A percentile compares a stretch with the other conserved stretches of the same genome.
Evolutionary conservation across 2,329 filamentous ascomycete species (phyloP).

Genomic region (Fusarium chuoi): DNA sequence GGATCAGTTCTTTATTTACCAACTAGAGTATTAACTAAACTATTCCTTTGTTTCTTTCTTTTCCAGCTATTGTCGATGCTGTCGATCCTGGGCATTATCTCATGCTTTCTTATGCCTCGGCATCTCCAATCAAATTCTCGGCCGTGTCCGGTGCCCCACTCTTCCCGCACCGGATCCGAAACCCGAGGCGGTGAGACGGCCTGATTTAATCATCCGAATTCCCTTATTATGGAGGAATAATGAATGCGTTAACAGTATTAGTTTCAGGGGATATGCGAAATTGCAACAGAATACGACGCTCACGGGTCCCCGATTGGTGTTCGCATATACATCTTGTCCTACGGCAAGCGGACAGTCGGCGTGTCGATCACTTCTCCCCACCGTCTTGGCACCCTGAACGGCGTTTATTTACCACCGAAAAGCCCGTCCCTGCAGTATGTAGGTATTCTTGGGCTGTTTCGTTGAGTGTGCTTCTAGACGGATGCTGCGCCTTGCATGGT

Average conservation of each 20-base stretch:
- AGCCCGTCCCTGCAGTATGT: background rate
- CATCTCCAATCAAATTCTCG: background rate
- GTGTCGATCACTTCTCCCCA: background rate
- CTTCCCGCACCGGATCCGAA: background rate
- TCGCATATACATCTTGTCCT: background rate
- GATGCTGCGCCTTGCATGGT: background rate
- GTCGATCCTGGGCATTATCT: background rate
- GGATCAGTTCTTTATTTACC: background rate
- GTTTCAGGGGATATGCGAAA: background rate
- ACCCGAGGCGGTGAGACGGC: conserved; percentile 1
- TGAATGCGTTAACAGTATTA: background rate
- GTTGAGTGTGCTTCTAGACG: background rate
- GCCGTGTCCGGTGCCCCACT: background rate
- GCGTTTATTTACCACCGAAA: background rate
- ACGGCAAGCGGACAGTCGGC: background rate
- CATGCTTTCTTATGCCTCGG: background rate
- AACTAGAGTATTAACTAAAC: background rate
- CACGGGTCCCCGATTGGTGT: background rate
- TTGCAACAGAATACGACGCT: background rate
- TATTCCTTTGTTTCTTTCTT: background rate
- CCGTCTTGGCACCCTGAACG: conserved; percentile 5
- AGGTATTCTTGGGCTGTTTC: background rate
- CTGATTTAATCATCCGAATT: conserved; percentile 1
- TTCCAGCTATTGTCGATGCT: background rate
- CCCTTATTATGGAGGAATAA: background rate